Base-by-base conservation (phyloP, 805 yeast species). In the Millerozyma miso region DNA sequence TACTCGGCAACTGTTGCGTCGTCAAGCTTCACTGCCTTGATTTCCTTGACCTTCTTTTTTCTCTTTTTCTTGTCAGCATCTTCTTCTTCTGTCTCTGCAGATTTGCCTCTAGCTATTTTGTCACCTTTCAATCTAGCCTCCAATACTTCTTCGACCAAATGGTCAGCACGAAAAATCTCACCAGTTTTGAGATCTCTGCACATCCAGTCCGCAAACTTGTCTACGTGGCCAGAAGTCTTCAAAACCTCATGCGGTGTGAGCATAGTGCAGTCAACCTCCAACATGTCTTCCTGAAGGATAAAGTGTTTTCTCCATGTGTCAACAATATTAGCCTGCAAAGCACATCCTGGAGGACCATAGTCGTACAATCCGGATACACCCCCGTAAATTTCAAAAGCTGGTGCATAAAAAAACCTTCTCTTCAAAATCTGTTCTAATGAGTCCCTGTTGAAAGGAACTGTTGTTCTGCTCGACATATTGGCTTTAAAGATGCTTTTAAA, bases 261-360 rank as follows among this genome's bases (percentile, higher is more conserved):
- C 90, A 93, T 90, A 45, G 99, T 88, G 68, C 95, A 83, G 73
- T 95, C 99, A 48, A 93, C 97, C 71, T 93, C 99, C 60, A 90
- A 78, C 98, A 93, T 93, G 61, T 93, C 98, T 73, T 93, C 99
- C 70, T 93, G 98, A 53, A 95, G 74, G 48, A 93, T 83, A 65
- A 93, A 93, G 70, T 93, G 99, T 67, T 90, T 91, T 75, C 98
- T 85, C 99, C 99, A 93, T 39, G 80, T 77, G 60, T 95, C 99
- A 48, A 93, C 74, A 49, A 93, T 77, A 66, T 93, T 91, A 58
- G 97, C 96, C 74, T 91, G 98, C 69, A 93, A 80, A 10, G 98
- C 95, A 74, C 98, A 91, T 49, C 99, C 99, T 64, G 99, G 97
- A 50, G 99, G 99, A 72, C 99, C 99, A 63, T 90, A 93, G 66